phyloP scores from a whole-genome alignment of 257 asterid genomes.

The Rauvolfia tetraphylla region DNA sequence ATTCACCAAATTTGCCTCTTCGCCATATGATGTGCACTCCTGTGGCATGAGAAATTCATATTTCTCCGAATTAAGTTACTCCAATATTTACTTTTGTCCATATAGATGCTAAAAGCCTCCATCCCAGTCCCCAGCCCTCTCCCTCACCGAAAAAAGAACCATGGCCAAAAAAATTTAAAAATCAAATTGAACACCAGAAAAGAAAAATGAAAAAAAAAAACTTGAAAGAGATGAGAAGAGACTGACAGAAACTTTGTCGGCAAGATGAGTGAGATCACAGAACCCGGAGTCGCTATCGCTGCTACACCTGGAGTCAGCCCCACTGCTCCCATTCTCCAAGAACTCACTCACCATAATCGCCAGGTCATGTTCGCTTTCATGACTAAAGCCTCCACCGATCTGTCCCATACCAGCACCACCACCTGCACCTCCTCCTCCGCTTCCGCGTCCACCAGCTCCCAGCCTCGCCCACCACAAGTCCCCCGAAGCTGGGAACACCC shows the following conservation, averaged over 20 bases:
- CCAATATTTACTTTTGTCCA: background rate
- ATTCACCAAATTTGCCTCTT: background rate
- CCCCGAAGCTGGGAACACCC: conserved; percentile 37
- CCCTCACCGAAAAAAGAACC: background rate
- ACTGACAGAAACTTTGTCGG: conserved; percentile 65
- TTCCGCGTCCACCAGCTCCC: conserved; percentile 32
- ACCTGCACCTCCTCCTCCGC: conserved; percentile 33
- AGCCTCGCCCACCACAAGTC: conserved; percentile 44
- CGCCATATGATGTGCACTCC: background rate
- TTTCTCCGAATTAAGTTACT: background rate
- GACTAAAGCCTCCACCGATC: conserved; percentile 40
- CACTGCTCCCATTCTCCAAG: conserved; percentile 67
- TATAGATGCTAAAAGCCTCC: background rate
- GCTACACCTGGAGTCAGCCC: conserved; percentile 52
- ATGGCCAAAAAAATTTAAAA: background rate
- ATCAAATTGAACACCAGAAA: background rate
- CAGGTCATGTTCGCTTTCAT: conserved; percentile 73
- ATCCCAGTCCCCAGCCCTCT: background rate
- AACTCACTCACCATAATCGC: conserved; percentile 78
- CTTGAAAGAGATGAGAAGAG: background rate
- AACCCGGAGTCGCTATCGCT: conserved; percentile 72
- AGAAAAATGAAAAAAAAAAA: background rate
- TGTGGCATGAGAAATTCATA: background rate
- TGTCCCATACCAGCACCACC: conserved; percentile 24
- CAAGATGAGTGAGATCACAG: conserved; percentile 53